Evolutionary conservation across 2,329 filamentous ascomycete genomes (phyloP).

Genomic region (Diaporthe sp.): DNA sequence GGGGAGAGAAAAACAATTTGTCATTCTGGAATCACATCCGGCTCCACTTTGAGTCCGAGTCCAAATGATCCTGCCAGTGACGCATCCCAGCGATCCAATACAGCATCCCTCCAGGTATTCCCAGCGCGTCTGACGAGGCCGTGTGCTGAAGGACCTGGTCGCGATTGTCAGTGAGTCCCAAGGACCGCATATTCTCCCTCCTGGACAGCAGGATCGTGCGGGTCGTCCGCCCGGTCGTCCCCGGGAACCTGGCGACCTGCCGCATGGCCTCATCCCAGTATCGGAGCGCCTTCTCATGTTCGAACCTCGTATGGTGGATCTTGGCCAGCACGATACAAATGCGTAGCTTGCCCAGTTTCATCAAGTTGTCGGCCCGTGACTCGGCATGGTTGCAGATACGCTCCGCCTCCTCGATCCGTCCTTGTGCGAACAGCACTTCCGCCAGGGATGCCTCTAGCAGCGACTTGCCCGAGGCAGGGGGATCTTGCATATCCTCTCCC

Average conservation of each 20-base stretch:
- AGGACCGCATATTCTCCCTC: neutral
- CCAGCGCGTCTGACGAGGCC: neutral
- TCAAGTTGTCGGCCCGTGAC: neutral
- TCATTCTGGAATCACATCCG: neutral
- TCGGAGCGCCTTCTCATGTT: neutral
- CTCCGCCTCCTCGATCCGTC: neutral
- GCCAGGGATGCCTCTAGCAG: conserved; percentile 4
- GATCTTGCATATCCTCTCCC: neutral
- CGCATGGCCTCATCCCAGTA: neutral
- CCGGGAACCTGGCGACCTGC: neutral
- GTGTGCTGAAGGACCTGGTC: neutral
- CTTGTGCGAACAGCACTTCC: conserved; percentile 10
- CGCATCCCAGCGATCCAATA: conserved; percentile 8
- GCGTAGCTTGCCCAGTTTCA: conserved; percentile 17
- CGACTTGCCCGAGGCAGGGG: neutral
- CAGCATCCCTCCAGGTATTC: neutral
- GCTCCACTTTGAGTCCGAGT: neutral
- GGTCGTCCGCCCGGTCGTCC: neutral
- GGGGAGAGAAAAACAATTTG: neutral
- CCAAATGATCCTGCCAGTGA: neutral
- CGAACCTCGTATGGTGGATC: neutral
- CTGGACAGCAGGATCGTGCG: neutral
- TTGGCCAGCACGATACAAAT: conserved; percentile 10
- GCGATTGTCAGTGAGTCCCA: neutral
- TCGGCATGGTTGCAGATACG: neutral